Evolutionary conservation across 768 basidiomycete species (phyloP).

Genomic region (Lactarius quietus): DNA sequence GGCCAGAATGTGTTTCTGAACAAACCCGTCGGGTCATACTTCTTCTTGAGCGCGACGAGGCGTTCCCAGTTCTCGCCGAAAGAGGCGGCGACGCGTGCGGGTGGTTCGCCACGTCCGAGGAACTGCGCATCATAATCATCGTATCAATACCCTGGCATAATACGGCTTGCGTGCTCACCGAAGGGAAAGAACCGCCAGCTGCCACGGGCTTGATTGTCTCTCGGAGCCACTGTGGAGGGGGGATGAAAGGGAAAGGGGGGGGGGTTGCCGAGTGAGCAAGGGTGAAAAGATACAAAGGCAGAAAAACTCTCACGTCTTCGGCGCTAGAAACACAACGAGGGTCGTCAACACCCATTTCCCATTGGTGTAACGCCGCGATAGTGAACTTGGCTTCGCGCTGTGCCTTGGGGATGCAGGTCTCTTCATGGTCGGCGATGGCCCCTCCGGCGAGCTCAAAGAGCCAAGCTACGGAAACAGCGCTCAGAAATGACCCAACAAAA

Average conservation of each 20-base stretch:
- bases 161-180: constrained; percentile 49
- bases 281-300: constrained; percentile 6
- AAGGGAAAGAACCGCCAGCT: constrained; percentile 79
- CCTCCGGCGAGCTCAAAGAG: constrained; percentile 89
- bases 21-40: constrained; percentile 72
- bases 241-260: not conserved
- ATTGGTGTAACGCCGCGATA: constrained; percentile 87
- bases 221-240: constrained; percentile 64
- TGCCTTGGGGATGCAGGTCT: constrained; percentile 69
- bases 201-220: constrained; percentile 67
- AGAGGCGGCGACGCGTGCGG: constrained; percentile 58
- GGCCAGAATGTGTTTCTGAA: constrained; percentile 85
- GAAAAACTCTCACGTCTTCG: constrained; percentile 57
- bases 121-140: constrained; percentile 44
- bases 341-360: constrained; percentile 82
- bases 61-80: constrained; percentile 75
- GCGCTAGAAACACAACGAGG: constrained; percentile 77
- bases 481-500: not conserved
- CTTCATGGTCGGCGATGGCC: constrained; percentile 67
- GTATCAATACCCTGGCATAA: not conserved
- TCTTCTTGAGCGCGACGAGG: constrained; percentile 64
- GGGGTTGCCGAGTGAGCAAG: constrained; percentile 17
- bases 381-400: constrained; percentile 82
- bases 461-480: constrained; percentile 56
- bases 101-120: constrained; percentile 65